Percentiles rank a stretch among this genome's conserved stretches.
Evolutionary conservation across 305 asterid species (phyloP).

Genomic region (Fraxinus dipetala): DNA sequence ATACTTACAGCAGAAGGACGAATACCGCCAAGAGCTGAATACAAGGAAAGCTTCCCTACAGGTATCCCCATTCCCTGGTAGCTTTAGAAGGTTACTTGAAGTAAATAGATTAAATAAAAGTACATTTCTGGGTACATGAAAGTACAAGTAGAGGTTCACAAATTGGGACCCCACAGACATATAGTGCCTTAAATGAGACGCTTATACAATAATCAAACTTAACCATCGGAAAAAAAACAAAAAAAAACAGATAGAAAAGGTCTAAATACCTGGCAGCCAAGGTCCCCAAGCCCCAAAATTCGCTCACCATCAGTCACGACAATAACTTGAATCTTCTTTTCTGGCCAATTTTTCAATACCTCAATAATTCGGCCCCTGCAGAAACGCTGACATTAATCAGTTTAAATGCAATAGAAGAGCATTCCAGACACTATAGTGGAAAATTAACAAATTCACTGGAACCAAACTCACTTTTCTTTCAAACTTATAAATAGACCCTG

Average conservation of each 20-base stretch:
- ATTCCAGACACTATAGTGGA: neutral
- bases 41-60: conserved; percentile 86
- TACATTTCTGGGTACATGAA: neutral
- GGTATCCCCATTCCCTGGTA: conserved; percentile 98
- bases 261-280: conserved; percentile 49
- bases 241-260: neutral
- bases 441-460: neutral
- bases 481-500: conserved; percentile 58
- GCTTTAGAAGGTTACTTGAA: conserved; percentile 18
- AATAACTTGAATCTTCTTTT: conserved; percentile 55
- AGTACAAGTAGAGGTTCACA: neutral
- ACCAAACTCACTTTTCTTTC: conserved; percentile 42
- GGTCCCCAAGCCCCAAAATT: conserved; percentile 59
- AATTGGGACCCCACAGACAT: neutral
- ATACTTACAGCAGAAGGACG: conserved; percentile 92
- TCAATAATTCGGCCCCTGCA: conserved; percentile 51
- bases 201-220: neutral
- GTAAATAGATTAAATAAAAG: neutral
- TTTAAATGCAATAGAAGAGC: neutral
- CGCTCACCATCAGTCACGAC: conserved; percentile 61
- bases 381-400: conserved; percentile 7
- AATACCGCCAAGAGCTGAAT: conserved; percentile 96
- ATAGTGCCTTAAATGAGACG: neutral
- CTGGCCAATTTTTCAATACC: conserved; percentile 56
- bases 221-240: neutral